Conservation (phyloP, 208 protist species). For the Leishmania tarentolae region DNA sequence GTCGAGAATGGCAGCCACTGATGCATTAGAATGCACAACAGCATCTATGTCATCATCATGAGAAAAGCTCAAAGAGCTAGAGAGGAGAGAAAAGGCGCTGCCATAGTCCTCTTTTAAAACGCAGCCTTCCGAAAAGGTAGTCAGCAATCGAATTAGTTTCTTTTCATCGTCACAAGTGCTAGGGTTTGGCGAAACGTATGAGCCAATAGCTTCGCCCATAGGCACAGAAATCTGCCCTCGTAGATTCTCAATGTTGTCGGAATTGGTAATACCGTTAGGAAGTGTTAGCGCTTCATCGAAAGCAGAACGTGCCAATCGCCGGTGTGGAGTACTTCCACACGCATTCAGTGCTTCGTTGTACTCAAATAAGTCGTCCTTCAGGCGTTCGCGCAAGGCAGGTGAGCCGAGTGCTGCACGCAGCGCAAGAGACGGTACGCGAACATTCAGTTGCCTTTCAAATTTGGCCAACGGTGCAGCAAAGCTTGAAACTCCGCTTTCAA, state of each 20-base stretch:
- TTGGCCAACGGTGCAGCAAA: constrained; percentile 47
- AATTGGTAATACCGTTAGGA: neutral
- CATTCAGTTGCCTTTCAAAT: constrained; percentile 60
- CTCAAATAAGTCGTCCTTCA: constrained; percentile 83
- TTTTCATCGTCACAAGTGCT: constrained; percentile 69
- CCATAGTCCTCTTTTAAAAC: constrained; percentile 45
- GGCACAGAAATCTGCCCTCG: constrained; percentile 14
- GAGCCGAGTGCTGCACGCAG: constrained; percentile 52
- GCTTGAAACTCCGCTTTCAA: constrained; percentile 34
- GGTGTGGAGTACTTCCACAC: constrained; percentile 78
- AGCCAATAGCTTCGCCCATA: constrained; percentile 47
- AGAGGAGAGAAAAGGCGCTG: constrained; percentile 56
- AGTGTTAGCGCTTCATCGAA: constrained; percentile 37
- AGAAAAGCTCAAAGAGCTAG: constrained; percentile 61
- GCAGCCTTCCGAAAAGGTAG: constrained; percentile 78
- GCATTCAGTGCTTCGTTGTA: constrained; percentile 51
- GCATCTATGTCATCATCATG: constrained; percentile 60
- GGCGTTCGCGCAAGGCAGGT: constrained; percentile 41
- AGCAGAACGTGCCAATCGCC: constrained; percentile 47
- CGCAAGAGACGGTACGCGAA: constrained; percentile 61
- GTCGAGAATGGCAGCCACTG: constrained; percentile 50
- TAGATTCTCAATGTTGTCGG: neutral
- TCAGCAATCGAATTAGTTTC: constrained; percentile 77
- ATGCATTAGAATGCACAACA: constrained; percentile 70
- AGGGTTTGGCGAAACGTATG: constrained; percentile 46